Conservation (phyloP, 2,329 filamentous ascomycete genomes). For the Aureobasidium melanogenum region DNA sequence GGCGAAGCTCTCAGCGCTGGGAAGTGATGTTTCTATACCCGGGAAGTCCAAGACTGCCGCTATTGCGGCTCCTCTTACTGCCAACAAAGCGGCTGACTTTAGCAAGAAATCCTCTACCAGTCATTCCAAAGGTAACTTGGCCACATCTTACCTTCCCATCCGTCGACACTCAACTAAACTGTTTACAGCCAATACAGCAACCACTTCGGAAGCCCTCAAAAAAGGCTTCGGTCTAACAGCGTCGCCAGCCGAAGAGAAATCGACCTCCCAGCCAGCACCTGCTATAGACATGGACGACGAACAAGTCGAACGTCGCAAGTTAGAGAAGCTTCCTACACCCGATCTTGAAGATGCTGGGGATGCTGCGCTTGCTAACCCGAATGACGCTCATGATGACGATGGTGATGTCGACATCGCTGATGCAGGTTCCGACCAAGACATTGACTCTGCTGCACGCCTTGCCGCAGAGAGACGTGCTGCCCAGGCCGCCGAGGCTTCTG, state of each 20-base stretch:
- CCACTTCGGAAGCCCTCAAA: slow-evolving; percentile 3
- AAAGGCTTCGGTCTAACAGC: slow-evolving; percentile 72
- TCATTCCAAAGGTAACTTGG: not conserved
- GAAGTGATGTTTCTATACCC: slow-evolving; percentile 46
- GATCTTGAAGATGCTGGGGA: slow-evolving; percentile 47
- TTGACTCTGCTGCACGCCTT: slow-evolving; percentile 74
- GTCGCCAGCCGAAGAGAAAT: slow-evolving; percentile 53
- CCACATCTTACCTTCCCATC: too few relatives aligned
- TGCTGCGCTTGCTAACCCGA: slow-evolving; percentile 45
- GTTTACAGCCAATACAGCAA: not conserved
- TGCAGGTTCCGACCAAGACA: slow-evolving; percentile 77
- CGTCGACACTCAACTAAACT: not conserved
- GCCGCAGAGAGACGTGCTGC: slow-evolving; percentile 67
- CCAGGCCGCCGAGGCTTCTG: slow-evolving; percentile 36
- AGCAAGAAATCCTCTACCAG: slow-evolving; percentile 10
- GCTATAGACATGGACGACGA: slow-evolving; percentile 84
- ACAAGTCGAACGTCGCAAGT: slow-evolving; percentile 74
- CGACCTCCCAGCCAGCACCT: slow-evolving; percentile 44
- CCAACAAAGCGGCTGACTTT: slow-evolving; percentile 20
- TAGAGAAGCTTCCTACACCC: slow-evolving; percentile 78
- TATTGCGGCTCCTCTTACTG: slow-evolving; percentile 29
- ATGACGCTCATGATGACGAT: slow-evolving; percentile 41
- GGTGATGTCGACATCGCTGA: slow-evolving; percentile 64
- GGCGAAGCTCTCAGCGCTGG: slow-evolving; percentile 42
- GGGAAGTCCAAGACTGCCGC: slow-evolving; percentile 36